phyloP scores from a whole-genome alignment of 805 yeast species.

The Cyberlindnera misumaiensis region DNA sequence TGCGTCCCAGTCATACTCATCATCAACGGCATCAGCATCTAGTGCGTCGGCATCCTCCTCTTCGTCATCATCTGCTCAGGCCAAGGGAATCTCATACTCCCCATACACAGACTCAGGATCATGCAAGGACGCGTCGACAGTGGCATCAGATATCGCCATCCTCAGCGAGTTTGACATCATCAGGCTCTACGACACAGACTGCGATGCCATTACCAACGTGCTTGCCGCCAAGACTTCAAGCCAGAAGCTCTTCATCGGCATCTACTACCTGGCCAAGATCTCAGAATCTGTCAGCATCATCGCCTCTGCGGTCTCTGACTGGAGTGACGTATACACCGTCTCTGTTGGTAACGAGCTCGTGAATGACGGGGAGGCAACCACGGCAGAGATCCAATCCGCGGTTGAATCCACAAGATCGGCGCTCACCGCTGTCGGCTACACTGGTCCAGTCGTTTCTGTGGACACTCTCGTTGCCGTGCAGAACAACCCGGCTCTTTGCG shows the following conservation, averaged over 20 bases:
- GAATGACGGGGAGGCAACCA: constrained; percentile 42
- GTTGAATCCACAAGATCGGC: constrained; percentile 40
- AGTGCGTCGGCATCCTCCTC: constrained; percentile 2
- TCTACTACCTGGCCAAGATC: constrained; percentile 43
- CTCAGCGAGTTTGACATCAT: constrained; percentile 42
- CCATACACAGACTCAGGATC: constrained; percentile 51
- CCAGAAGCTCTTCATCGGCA: constrained; percentile 53
- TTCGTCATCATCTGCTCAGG: constrained; percentile 23
- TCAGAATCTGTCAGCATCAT: constrained; percentile 37
- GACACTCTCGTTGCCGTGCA: constrained; percentile 59
- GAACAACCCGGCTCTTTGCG: constrained; percentile 46
- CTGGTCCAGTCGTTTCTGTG: constrained; percentile 55
- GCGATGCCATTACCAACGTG: constrained; percentile 48
- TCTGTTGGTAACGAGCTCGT: constrained; percentile 62
- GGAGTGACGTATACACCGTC: constrained; percentile 54
- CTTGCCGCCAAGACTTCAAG: constrained; percentile 38
- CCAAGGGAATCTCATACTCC: constrained; percentile 59
- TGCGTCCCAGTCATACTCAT: constrained; percentile 1
- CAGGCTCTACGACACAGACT: constrained; percentile 59
- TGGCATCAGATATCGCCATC: constrained; percentile 39
- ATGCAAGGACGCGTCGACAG: constrained; percentile 45
- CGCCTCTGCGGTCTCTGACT: constrained; percentile 38
- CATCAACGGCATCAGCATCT: neutral
- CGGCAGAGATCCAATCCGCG: constrained; percentile 40
- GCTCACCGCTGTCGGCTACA: constrained; percentile 38